Base-by-base conservation (phyloP, 805 yeast genomes). In the fission yeast (Schizosaccharomyces pombe) region DNA sequence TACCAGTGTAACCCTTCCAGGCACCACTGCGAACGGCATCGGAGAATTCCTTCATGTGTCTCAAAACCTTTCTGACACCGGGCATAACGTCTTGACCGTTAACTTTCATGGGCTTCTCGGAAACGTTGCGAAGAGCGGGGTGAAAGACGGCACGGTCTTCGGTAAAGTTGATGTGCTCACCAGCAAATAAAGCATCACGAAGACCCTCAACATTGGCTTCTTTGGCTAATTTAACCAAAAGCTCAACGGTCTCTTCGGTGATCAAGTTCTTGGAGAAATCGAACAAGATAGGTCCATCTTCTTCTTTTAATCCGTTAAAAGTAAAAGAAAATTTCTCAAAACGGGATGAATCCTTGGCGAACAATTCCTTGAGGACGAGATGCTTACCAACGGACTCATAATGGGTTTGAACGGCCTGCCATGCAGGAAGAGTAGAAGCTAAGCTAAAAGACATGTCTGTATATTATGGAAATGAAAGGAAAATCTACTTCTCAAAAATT, bases 1-100 rank as follows among this genome's bases (percentile, higher is more conserved):
- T 85, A 62, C 97, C 97, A 61, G 96, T 80, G 77, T 83, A 89
- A 67, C 98, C 98, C 63, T 78, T 86, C 96, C 97, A 89, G 60
- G 72, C 75, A 64, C 98, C 98, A 52, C 91, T 80, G 70, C 98
- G 80, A 58, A 91, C 83, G 59, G 75, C 72, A 59, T 85, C 84
- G 56, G 94, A 79, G 74, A 91, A 91, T 69, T 87, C 94, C 73
- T 85, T 84, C 93, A 91, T 87, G 76, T 91, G 99, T 64, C 79
- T 78, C 67, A 93, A 78, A 49, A 91, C 98, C 34, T 77, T 72
- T 66, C 86, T 85, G 58, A 91, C 97, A 69, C 85, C 95, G 54
- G 86, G 84, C 33, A 93, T 79, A 57, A 91, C 95, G 65, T 89
- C 80, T 60, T 70, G 70, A 61, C 94, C 95, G 65, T 91, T 95